Evolutionary conservation across 164 flowering plant species (phyloP), one percentile per base, ranked within the genome.

Genomic region (Piper longum): DNA sequence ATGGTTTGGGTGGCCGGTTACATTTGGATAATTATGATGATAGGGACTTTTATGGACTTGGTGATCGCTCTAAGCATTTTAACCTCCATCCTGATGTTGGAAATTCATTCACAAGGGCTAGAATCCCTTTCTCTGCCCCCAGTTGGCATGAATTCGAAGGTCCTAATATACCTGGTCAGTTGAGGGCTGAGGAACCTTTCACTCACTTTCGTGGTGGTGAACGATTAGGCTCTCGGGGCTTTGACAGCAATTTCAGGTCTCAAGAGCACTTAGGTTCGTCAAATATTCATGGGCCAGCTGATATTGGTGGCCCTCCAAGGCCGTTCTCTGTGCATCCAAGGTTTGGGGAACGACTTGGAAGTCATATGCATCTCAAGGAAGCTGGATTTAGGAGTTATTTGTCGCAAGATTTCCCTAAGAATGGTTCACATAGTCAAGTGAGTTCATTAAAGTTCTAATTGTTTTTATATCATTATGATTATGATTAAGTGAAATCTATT

Each of bases 101-200:
- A 2, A 70, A 57, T 71, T 51, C 73, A 40, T 75, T 78, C 68
- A 76, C 48, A 63, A 83, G 82, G 26, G 73, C 71, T 66, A 78
- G 81, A 75, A 80, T 80, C 72, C 79, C 62, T 9, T 48, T 74
- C 54, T 73, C 82, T 0, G 67, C 73, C 69, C 83, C 80, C 66
- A 54, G 61, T 39, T 68, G 88, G 67, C 83, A 82, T 64, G 92
- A 83, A 42, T 66, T 62, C 72, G 91, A 82, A 65, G 82, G 80
- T 66, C 71, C 69, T 44, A 69, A 60, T 65, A 12, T 67, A 41
- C 66, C 69, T 54, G 13, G 64, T 55, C 80, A 78, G 68, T 54
- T 75, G 67, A 72, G 76, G 59, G 48, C 57, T 58, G 62, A 67
- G 41, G 71, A 69, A 48, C 51, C 62, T 16, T 26, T 56, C 39